Evolutionary conservation across 305 asterid genomes (phyloP).

Genomic region (Fraxinus sp.): DNA sequence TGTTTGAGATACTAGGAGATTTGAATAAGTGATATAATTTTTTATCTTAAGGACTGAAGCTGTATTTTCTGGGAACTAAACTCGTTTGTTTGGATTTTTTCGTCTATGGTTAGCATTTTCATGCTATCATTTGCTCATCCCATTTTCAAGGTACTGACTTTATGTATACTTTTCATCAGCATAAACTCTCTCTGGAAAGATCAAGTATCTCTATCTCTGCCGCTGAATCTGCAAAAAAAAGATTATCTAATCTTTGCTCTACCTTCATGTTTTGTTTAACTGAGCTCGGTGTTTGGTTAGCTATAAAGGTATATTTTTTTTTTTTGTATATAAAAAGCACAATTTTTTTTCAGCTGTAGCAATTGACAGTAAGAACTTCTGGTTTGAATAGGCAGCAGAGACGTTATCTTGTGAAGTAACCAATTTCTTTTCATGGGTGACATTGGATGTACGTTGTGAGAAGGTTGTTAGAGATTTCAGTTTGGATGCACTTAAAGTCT

Average conservation of each 20-base stretch:
- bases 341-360: neutral
- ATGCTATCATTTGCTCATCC: slow-evolving; percentile 14
- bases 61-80: neutral
- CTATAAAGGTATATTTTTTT: slow-evolving; percentile 55
- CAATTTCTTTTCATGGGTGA: slow-evolving; percentile 44
- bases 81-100: neutral
- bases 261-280: slow-evolving; percentile 53
- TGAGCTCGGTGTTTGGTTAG: slow-evolving; percentile 73
- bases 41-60: slow-evolving; percentile 7
- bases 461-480: slow-evolving; percentile 46
- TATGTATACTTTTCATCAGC: slow-evolving; percentile 38
- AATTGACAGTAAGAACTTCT: slow-evolving; percentile 7
- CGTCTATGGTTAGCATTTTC: neutral
- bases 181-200: slow-evolving; percentile 28
- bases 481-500: slow-evolving; percentile 45
- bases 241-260: slow-evolving; percentile 34
- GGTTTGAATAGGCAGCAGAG: slow-evolving; percentile 62
- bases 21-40: neutral
- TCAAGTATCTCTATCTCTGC: slow-evolving; percentile 28
- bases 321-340: neutral
- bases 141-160: slow-evolving; percentile 18
- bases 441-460: slow-evolving; percentile 42
- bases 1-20: neutral
- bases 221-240: slow-evolving; percentile 41
- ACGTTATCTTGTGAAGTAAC: slow-evolving; percentile 37